A percentile compares a stretch with the other conserved stretches of the same genome.
Evolutionary conservation across 2,329 filamentous ascomycete species (phyloP).

Genomic region (Acrodontium crateriforme): DNA sequence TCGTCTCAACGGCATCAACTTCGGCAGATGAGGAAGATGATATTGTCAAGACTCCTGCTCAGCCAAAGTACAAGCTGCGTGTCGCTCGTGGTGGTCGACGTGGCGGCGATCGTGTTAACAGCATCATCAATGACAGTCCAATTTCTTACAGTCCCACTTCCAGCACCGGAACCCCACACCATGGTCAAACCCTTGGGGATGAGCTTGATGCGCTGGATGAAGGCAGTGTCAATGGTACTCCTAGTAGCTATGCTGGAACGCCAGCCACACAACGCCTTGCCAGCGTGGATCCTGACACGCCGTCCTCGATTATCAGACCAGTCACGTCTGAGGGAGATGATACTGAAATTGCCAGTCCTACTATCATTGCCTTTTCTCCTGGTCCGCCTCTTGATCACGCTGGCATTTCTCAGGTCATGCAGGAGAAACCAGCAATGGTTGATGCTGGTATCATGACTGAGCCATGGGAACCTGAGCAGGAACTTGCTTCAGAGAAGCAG

Average conservation of each 20-base stretch:
- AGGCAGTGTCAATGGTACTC: conserved; percentile 44
- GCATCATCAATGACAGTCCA: conserved; percentile 18
- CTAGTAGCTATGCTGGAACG: conserved; percentile 10
- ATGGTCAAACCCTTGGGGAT: conserved; percentile 72
- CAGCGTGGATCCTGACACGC: conserved; percentile 27
- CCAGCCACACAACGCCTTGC: conserved; percentile 11
- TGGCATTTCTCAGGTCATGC: conserved; percentile 5
- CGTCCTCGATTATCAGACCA: conserved; percentile 2
- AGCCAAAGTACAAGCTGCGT: conserved; percentile 58
- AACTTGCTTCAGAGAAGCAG: conserved; percentile 3
- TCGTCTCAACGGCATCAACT: conserved; percentile 78
- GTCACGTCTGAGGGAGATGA: conserved; percentile 2
- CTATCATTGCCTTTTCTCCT: conserved; percentile 2
- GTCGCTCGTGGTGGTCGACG: conserved; percentile 46
- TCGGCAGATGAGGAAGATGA: conserved; percentile 59
- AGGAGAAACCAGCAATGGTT: conserved; percentile 33
- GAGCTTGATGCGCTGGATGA: conserved; percentile 72
- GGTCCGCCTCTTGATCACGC: conserved; percentile 5
- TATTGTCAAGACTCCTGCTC: conserved; percentile 48
- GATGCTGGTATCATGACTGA: conserved; percentile 52
- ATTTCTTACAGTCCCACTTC: conserved; percentile 13
- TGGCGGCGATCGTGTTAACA: conserved; percentile 36
- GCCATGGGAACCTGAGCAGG: conserved; percentile 33
- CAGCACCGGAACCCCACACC: conserved; percentile 25
- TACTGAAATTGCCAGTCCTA: conserved; percentile 3